Base-by-base conservation (phyloP, 345 rosid species). In the Adansonia digitata region DNA sequence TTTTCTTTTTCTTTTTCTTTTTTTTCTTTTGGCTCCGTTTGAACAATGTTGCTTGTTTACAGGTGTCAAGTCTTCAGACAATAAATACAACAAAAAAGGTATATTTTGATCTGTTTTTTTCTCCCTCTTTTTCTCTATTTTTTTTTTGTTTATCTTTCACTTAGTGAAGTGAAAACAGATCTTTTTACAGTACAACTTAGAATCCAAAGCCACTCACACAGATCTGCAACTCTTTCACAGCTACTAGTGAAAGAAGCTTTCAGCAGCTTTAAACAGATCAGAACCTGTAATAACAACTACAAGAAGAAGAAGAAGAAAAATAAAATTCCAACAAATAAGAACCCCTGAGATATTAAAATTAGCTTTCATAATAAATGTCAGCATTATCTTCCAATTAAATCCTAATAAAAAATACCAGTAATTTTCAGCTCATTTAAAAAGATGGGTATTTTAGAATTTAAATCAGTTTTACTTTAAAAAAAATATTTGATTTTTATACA, bases 21-120 rank as follows among this genome's bases (percentile, higher is more conserved):
- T 56, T 56, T 56, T 24, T 10, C 5, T 13, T 35, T n/a, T n/a
- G n/a, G 69, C 86, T 81, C 82, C 78, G 85, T 77, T 82, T 77
- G 77, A 75, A 80, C 81, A 80, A 71, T 75, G 82, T 59, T 14
- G 73, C 24, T 61, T 71, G 64, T n/a, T 78, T 76, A 82, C 92
- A 88, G 85, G 87, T 90, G 94, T 90, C 89, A 81, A 81, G 75
- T 83, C 82, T 77, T 78, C 72, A 53, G 65, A 59, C 79, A 53
- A 57, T 69, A 49, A 42, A 69, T 67, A 74, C 51, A 61, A 72
- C 26, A 75, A 1, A 20, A 8, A 9, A 48, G n/a, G n/a, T n/a
- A n/a, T n/a, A n/a, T n/a, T n/a, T n/a, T n/a, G n/a, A n/a, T n/a
- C n/a, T n/a, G n/a, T n/a, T n/a, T n/a, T n/a, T n/a, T n/a, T n/a